Evolutionary conservation across 179 eudicot genomes (phyloP).

Genomic region (Beta corolliflora): DNA sequence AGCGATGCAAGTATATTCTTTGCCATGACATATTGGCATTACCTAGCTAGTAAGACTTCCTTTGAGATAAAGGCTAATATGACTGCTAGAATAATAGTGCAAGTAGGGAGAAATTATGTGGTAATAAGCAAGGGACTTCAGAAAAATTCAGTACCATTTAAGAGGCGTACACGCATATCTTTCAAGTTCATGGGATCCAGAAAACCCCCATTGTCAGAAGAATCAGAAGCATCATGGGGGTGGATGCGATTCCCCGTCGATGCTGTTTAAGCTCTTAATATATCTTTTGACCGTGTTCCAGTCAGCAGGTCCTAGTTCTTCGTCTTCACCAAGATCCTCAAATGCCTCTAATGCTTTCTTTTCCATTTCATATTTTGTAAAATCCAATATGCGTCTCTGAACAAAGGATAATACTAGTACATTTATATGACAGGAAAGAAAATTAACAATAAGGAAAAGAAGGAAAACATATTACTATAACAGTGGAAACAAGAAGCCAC

Average conservation of each 20-base stretch:
- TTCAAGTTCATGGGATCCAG: slow-evolving; percentile 57
- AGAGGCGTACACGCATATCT: slow-evolving; percentile 80
- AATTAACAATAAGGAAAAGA: not conserved
- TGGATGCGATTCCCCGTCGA: slow-evolving; percentile 71
- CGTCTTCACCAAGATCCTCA: slow-evolving; percentile 93
- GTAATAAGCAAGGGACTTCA: not conserved
- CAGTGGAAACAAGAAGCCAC: not conserved
- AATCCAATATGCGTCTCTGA: slow-evolving; percentile 85
- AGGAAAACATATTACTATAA: not conserved
- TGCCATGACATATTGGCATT: not conserved
- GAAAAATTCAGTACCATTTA: slow-evolving; percentile 57
- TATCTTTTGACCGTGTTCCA: slow-evolving; percentile 87
- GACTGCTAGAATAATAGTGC: not conserved
- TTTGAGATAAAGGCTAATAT: slow-evolving; percentile 17
- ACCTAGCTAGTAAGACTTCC: not conserved
- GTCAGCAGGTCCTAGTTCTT: slow-evolving; percentile 95
- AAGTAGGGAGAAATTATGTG: not conserved
- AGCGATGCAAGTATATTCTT: not conserved
- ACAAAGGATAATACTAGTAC: slow-evolving; percentile 12
- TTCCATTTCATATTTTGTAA: slow-evolving; percentile 85
- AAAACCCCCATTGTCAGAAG: slow-evolving; percentile 46
- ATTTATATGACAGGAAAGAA: not conserved
- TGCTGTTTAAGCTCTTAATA: slow-evolving; percentile 61
- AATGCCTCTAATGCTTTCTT: slow-evolving; percentile 85
- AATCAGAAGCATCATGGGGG: slow-evolving; percentile 58